Base-by-base conservation (phyloP, 352 stramenopile genomes). In the Phytophthora hibernalis region DNA sequence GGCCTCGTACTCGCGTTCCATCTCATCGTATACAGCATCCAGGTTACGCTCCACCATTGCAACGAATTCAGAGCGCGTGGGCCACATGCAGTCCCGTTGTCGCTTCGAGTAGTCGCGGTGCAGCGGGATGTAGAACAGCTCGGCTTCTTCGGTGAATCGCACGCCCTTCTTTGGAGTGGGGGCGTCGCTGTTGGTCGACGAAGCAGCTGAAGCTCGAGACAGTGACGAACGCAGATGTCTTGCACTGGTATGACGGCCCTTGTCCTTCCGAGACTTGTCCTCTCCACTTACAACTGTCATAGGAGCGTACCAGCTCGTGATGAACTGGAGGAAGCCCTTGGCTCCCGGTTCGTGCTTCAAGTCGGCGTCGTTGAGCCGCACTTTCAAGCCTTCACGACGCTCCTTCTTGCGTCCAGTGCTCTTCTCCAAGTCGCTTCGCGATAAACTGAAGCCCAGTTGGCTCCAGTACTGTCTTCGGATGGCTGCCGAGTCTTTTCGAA, bases 41-140 rank as follows among this genome's bases (percentile, higher is more conserved):
- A 96, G 64, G 44, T 96, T 96, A 38, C 86, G 88, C 71, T 96
- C 88, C n/a, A 96, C 88, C 88, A 96, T 96, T 5, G 84, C 62
- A 20, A 96, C 78, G 52, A 96, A 95, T 61, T 96, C 86, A n/a
- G 73, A 24, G 8, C 88, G 85, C 6, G 85, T 90, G 40, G 90
- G 87, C 88, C 88, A 96, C 85, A 96, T 93, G 50, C 83, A 86
- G 42, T 94, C 85, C 18, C 88, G 84, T 63, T 96, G 88, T 16
- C 85, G 86, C 78, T 93, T 93, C 37, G 88, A 93, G 67, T 94
- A 93, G 69, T 96, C 88, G 15, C 74, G 76, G 50, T 94, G 86
- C 43, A 95, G 55, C 10, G 88, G 88, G 45, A 96, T 96, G 72
- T 94, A 93, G 62, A 93, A 95, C 60, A 96, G 56, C 72, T 94